Conservation (phyloP, 163 green algal genomes). For the Trebouxiophyceae sp. region DNA sequence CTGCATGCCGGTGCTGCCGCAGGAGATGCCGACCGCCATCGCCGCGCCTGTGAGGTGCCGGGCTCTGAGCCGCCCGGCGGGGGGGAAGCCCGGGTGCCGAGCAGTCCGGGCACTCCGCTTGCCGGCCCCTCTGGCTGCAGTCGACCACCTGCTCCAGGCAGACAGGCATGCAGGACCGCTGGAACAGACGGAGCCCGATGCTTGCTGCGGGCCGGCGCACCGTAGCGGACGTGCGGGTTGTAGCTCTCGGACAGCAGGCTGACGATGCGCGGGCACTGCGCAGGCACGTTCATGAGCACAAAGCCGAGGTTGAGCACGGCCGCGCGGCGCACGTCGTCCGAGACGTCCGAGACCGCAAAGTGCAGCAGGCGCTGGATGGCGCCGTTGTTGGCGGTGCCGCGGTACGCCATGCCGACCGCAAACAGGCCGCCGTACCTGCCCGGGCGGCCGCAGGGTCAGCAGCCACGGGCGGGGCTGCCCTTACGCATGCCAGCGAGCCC, state of each 20-base stretch:
- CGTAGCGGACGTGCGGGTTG: conserved; percentile 98
- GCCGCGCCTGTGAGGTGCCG: conserved; percentile 81
- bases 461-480: too few relatives aligned
- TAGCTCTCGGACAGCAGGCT: conserved; percentile 90
- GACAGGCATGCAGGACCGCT: too few relatives aligned
- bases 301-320: conserved; percentile 94
- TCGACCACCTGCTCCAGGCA: too few relatives aligned
- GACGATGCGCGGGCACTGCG: conserved; percentile 91
- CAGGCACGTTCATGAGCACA: conserved; percentile 67
- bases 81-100: too few relatives aligned
- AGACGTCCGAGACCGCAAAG: conserved; percentile 94
- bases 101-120: too few relatives aligned
- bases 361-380: conserved; percentile 95
- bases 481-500: too few relatives aligned
- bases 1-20: conserved; percentile 74
- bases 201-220: background rate
- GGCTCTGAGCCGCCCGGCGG: too few relatives aligned
- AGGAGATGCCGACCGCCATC: conserved; percentile 94
- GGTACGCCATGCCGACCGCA: conserved; percentile 89
- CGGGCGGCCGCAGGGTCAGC: too few relatives aligned
- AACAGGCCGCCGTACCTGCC: conserved; percentile 83
- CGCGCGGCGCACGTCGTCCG: conserved; percentile 88
- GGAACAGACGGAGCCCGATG: too few relatives aligned
- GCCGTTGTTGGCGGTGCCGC: conserved; percentile 88
- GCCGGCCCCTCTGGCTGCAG: too few relatives aligned